Evolutionary conservation across 2,329 filamentous ascomycete species (phyloP).

Genomic region (Phyllosticta capitalensis): DNA sequence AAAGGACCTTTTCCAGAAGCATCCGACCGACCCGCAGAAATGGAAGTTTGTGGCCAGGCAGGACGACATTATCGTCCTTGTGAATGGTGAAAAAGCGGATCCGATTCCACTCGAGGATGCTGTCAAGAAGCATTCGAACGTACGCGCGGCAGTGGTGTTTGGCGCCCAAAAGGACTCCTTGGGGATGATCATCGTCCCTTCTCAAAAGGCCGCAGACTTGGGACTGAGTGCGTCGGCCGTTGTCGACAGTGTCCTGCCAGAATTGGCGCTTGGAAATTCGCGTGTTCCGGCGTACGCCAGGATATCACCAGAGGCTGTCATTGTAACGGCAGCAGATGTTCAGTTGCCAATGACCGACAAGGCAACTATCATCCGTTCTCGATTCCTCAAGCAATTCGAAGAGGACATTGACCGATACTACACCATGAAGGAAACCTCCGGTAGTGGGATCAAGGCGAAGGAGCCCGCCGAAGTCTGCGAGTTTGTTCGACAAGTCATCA

Average conservation of each 20-base stretch:
- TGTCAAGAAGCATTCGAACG: slow-evolving; percentile 14
- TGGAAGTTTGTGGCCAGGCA: neutral
- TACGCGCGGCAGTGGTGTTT: slow-evolving; percentile 50
- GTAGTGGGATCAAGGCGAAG: slow-evolving; percentile 8
- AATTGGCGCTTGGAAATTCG: neutral
- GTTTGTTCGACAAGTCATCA: slow-evolving; percentile 8
- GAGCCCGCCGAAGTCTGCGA: slow-evolving; percentile 18
- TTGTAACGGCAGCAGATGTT: neutral
- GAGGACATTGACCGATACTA: slow-evolving; percentile 38
- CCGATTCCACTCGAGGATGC: slow-evolving; percentile 2
- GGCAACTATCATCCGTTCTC: slow-evolving; percentile 42
- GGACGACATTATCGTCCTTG: slow-evolving; percentile 5
- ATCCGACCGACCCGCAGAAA: neutral
- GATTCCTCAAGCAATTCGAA: slow-evolving; percentile 39
- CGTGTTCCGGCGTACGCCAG: slow-evolving; percentile 1
- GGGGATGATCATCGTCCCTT: neutral
- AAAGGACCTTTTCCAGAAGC: slow-evolving; percentile 16
- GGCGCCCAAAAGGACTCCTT: slow-evolving; percentile 24
- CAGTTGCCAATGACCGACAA: slow-evolving; percentile 17
- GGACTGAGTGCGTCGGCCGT: neutral
- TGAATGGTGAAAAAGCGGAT: slow-evolving; percentile 6
- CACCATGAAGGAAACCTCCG: slow-evolving; percentile 12
- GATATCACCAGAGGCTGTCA: neutral
- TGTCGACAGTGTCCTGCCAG: neutral
- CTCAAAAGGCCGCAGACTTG: neutral